Conservation (phyloP, 306 rosid species). For the Prosopis cineraria region DNA sequence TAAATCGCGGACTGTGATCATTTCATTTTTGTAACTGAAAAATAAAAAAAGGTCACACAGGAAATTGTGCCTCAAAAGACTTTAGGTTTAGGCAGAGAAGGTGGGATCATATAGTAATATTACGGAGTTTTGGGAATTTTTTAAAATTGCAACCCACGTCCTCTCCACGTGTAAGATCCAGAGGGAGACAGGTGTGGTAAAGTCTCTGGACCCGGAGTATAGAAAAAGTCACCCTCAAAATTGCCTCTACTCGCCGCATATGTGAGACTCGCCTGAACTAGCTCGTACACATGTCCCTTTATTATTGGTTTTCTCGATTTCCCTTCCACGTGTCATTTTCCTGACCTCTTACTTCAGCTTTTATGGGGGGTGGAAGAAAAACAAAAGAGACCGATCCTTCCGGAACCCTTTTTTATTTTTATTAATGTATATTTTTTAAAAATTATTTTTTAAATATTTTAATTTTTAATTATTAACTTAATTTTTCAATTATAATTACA, state of each 20-base stretch:
- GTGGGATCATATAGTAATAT: background rate
- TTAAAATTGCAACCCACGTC: background rate
- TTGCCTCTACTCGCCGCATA: slow-evolving; percentile 16
- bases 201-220: background rate
- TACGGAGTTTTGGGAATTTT: background rate
- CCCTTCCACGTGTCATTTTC: background rate
- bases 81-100: background rate
- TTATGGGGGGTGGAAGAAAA: background rate
- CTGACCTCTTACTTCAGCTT: background rate
- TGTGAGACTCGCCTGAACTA: no score
- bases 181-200: background rate
- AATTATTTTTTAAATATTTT: no score
- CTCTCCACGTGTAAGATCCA: background rate
- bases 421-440: no score
- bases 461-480: no score
- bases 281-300: background rate
- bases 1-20: no score
- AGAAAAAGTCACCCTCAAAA: background rate
- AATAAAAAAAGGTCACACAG: no score
- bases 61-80: no score
- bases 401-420: background rate
- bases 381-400: background rate
- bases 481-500: no score
- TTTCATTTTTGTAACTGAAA: no score
- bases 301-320: background rate